Evolutionary conservation across 2,329 filamentous ascomycete species (phyloP).

Genomic region (Claviceps pazoutovae): DNA sequence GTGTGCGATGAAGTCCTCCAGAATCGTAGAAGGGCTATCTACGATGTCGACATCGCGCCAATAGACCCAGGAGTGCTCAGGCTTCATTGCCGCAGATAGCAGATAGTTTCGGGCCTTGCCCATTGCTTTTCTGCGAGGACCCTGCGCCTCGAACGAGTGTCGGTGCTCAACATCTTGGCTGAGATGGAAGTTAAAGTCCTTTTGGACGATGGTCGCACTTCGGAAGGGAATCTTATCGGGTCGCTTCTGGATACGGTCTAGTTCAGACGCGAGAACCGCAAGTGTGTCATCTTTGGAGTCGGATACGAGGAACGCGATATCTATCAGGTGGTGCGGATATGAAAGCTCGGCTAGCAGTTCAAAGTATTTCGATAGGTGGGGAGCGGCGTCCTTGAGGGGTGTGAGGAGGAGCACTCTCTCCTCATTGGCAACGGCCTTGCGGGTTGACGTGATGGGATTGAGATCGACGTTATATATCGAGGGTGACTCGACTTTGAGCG

Average conservation of each 20-base stretch:
- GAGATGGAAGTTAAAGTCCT: constrained; percentile 70
- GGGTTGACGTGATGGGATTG: constrained; percentile 70
- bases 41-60: constrained; percentile 97
- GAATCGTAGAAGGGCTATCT: constrained; percentile 72
- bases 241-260: constrained; percentile 75
- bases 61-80: constrained; percentile 96
- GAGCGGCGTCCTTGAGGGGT: constrained; percentile 77
- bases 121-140: constrained; percentile 79
- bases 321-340: constrained; percentile 90
- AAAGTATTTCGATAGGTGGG: constrained; percentile 78
- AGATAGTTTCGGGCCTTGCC: constrained; percentile 86
- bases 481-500: constrained; percentile 68
- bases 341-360: constrained; percentile 80
- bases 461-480: constrained; percentile 72
- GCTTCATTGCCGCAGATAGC: constrained; percentile 68
- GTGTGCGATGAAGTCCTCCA: constrained; percentile 92
- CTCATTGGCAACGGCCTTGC: constrained; percentile 62
- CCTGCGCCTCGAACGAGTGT: constrained; percentile 78
- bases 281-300: constrained; percentile 87
- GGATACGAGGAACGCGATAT: constrained; percentile 85
- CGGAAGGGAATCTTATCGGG: constrained; percentile 71
- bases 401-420: constrained; percentile 88
- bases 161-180: constrained; percentile 70
- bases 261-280: constrained; percentile 69
- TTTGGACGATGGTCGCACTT: constrained; percentile 74